Conservation (phyloP, 148 eudicot species). For the Rhododendron simsii region DNA sequence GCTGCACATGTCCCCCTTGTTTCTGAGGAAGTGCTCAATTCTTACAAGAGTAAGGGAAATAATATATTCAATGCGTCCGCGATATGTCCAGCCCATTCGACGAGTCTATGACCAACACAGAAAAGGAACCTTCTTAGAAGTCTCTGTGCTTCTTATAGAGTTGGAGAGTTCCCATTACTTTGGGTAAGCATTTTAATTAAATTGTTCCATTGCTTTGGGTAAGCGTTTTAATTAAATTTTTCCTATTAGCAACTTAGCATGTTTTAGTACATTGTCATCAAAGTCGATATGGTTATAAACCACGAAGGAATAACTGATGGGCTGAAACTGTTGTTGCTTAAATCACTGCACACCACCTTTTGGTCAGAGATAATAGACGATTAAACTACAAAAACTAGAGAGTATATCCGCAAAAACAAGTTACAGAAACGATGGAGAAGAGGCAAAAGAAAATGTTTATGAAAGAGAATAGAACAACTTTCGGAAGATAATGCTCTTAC, state of each 20-base stretch:
- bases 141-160: neutral
- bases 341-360: slow-evolving; percentile 37
- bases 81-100: neutral
- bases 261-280: slow-evolving; percentile 44
- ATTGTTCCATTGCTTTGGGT: neutral
- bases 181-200: no score
- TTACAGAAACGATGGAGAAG: neutral
- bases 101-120: neutral
- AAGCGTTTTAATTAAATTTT: no score
- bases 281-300: slow-evolving; percentile 36
- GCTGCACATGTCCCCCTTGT: neutral
- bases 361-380: neutral
- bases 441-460: neutral
- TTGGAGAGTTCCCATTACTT: neutral
- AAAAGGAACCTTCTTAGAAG: neutral
- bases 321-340: slow-evolving; percentile 50
- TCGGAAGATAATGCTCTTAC: neutral
- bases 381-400: neutral
- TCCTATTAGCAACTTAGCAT: neutral
- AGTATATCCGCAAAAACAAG: neutral
- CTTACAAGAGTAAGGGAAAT: neutral
- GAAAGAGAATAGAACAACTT: neutral
- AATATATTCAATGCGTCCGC: neutral
- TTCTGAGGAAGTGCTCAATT: neutral
- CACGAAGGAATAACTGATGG: slow-evolving; percentile 37